Evolutionary conservation across 768 basidiomycete species (phyloP), one percentile per base, ranked within the genome.

Genomic region (Trametes gibbosa): DNA sequence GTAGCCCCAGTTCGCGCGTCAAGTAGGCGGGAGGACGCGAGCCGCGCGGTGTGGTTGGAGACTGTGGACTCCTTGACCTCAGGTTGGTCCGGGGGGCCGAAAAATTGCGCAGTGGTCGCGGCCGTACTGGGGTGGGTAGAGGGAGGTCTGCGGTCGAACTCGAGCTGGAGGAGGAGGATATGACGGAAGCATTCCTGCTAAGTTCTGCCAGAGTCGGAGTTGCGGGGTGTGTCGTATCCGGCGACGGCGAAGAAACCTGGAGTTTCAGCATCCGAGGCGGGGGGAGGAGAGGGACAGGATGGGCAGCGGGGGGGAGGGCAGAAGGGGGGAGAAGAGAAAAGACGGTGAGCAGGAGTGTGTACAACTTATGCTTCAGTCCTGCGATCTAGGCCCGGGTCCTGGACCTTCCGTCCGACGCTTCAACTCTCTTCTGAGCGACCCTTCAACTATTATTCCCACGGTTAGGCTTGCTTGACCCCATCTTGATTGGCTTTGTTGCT

Each of bases 161-260:
- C 58, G 85, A 85, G 67, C 78, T 81, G 61, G 84, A 85, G 41
- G 79, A 83, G 0, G 87, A 80, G 2, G 83, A 89, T 56, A 90
- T 87, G 69, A 87, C 89, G 13, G 88, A 89, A 0, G 88, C 79
- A 75, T 89, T 89, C 70, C 89, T 81, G 75, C 84, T 86, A 50
- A 90, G 79, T 69, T 86, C 84, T 49, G 85, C 83, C 56, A 90
- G 75, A 0, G 77, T 74, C 2, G 75, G 78, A 3, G 72, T 66
- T 16, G 67, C 66, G 27, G 65, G 64, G 43, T 64, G 48, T 34
- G 67, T 51, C 58, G 59, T 53, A 14, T 77, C 76, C 27, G 74
- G 69, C 21, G 72, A 69, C 51, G 73, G 70, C 7, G 68, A 54
- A 8, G 72, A 59, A 48, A 67, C 64, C 52, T 76, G 72, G 53